Evolutionary conservation across 2,329 filamentous ascomycete species (phyloP).

Genomic region (Huntiella bhutanensis): DNA sequence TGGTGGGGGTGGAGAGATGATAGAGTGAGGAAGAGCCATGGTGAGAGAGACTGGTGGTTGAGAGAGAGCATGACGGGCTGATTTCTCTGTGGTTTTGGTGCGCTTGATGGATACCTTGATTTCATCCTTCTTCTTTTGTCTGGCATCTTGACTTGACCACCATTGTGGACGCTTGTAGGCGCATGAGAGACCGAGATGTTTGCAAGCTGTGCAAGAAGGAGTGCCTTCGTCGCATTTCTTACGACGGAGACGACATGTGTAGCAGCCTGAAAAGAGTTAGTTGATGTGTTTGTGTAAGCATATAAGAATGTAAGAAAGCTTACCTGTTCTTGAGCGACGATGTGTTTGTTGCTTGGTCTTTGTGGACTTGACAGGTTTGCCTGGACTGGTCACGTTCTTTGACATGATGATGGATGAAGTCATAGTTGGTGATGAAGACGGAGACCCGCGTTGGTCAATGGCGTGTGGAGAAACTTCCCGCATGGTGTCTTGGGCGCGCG

Average conservation of each 20-base stretch:
- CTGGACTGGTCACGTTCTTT: constrained; percentile 20
- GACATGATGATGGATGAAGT: constrained; percentile 40
- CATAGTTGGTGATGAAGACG: no score
- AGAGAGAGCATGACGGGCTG: constrained; percentile 30
- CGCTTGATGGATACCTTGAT: constrained; percentile 97
- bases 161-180: constrained; percentile 94
- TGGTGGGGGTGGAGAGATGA: background rate
- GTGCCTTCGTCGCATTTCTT: constrained; percentile 52
- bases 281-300: background rate
- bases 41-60: constrained; percentile 16
- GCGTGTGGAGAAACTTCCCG: no score
- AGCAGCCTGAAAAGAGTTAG: constrained; percentile 33
- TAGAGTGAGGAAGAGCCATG: background rate
- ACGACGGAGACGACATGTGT: constrained; percentile 46
- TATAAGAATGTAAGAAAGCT: background rate
- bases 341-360: constrained; percentile 75
- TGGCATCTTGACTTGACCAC: constrained; percentile 87
- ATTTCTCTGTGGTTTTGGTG: constrained; percentile 86
- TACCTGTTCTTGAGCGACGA: constrained; percentile 75
- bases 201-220: constrained; percentile 45
- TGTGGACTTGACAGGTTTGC: constrained; percentile 28
- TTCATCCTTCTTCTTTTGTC: constrained; percentile 72
- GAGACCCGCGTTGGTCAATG: no score
- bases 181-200: constrained; percentile 63
- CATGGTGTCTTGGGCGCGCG: constrained; percentile 34